Base-by-base conservation (phyloP, 2,329 filamentous ascomycete genomes). In the Coniochaeta prunicola region DNA sequence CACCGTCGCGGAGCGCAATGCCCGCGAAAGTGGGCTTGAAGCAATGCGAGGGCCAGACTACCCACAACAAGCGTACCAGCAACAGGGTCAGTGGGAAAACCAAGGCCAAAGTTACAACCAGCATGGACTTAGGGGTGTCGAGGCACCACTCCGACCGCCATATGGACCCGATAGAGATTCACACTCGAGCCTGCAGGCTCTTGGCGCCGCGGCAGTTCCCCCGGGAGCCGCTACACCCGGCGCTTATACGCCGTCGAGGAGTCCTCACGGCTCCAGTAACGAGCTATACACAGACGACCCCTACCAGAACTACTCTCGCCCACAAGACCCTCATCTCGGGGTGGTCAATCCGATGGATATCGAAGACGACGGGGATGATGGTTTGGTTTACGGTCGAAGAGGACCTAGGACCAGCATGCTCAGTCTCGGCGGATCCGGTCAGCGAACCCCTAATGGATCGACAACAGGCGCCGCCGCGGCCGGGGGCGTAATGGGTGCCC, bases 341-440 rank as follows among this genome's bases (percentile, higher is more conserved):
- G 76, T 83, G 1, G 81, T 94, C 60, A 87, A 96, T 69, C 91
- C 92, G 2, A 85, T 89, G 67, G 86, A 87, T 15, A 92, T 96
- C 63, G 83, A 83, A 24, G 92, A 96, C 70, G 92, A 97, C 68
- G 91, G 90, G 30, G 92, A 96, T 67, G 92, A 96, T 69, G 91
- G 89, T 1, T 80, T 94, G 57, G 79, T 82, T 4, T 86, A 82
- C 65, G 75, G 71, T 56, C 73, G 67, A 73, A 70, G 66, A 31
- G 64, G 64, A 0, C 76, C 78, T 70, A 79, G 82, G 60, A 81
- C 78, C 63, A 86, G 88, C 36, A 81, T 87, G 70, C 72, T 88
- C 36, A 85, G 82, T 60, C 73, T 85, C 3, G 78, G 80, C 9
- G 75, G 77, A 40, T 76, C 79, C 24, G 70, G 70, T 59, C 67